Evolutionary conservation across 805 yeast species (phyloP).

Genomic region (Wickerhamomyces bisporus): DNA sequence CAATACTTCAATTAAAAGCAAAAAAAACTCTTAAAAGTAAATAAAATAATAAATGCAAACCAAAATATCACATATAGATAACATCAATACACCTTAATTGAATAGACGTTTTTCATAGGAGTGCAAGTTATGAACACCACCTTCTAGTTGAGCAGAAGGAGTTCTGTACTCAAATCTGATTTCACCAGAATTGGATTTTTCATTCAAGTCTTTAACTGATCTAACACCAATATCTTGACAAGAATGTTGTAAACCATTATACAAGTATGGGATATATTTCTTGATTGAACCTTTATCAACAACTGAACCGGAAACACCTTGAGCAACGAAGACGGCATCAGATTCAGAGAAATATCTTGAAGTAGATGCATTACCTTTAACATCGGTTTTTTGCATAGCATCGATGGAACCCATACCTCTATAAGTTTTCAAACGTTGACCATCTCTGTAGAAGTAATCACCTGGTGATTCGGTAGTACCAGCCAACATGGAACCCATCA

Average conservation of each 20-base stretch:
- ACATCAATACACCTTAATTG: too few relatives aligned
- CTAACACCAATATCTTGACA: constrained; percentile 94
- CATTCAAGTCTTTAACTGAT: constrained; percentile 60
- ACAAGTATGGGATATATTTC: constrained; percentile 91
- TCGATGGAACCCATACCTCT: constrained; percentile 99
- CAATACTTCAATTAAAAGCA: too few relatives aligned
- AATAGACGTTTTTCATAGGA: constrained; percentile 97
- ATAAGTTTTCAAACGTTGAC: constrained; percentile 93
- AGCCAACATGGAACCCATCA: constrained; percentile 99
- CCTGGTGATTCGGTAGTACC: constrained; percentile 99
- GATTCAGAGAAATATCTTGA: constrained; percentile 97
- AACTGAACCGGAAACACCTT: constrained; percentile 97
- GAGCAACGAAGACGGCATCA: constrained; percentile 95
- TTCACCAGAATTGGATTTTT: constrained; percentile 55
- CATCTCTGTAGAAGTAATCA: constrained; percentile 95
- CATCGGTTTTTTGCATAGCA: constrained; percentile 91
- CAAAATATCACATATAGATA: too few relatives aligned
- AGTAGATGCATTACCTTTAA: constrained; percentile 92
- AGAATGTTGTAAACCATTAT: constrained; percentile 95
- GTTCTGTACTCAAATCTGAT: constrained; percentile 97
- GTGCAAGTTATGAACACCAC: constrained; percentile 95
- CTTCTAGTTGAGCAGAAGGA: constrained; percentile 97
- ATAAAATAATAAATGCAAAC: too few relatives aligned
- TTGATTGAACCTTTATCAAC: constrained; percentile 93
- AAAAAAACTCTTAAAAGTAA: too few relatives aligned